Evolutionary conservation across 139 green algal genomes (phyloP), one percentile per base, ranked within the genome.

Genomic region (Raphidocelis subcapitata): DNA sequence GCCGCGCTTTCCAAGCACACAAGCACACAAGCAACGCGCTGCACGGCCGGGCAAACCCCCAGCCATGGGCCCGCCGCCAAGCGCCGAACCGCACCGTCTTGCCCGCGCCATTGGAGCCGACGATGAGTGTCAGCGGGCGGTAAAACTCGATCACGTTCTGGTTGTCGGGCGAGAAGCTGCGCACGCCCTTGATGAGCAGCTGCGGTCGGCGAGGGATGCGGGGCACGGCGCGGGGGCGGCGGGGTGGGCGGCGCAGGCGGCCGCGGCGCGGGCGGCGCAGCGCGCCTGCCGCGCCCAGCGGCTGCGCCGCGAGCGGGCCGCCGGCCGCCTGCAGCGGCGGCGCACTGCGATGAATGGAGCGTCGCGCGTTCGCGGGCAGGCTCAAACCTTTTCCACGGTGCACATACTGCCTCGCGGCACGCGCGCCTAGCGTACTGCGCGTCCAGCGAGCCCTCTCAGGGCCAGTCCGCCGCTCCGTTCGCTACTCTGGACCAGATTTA

Each of bases 31-130:
- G n/a, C n/a, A n/a, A n/a, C n/a, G n/a, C n/a, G n/a, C n/a, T n/a
- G n/a, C n/a, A n/a, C n/a, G n/a, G n/a, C n/a, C n/a, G n/a, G n/a
- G n/a, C n/a, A n/a, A n/a, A n/a, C n/a, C n/a, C n/a, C n/a, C n/a
- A n/a, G n/a, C n/a, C n/a, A n/a, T n/a, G n/a, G n/a, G n/a, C n/a
- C n/a, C n/a, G n/a, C n/a, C n/a, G n/a, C n/a, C n/a, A n/a, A n/a
- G n/a, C n/a, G n/a, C n/a, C n/a, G n/a, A n/a, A n/a, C 36, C 87
- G 20, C 55, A 98, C 94, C 79, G 95, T 99, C 74, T 99, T 99
- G 21, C 95, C 95, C 1, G 94, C 94, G 1, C 95, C 95, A 65
- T 99, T 99, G 21, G 91, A 82, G 0, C 95, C 95, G 21, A 99
- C 95, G 47, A 99, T 99, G 20, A 99, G 82, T 0, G 95, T 99